These are phyloP conservation scores for Colletotrichum orbiculare DNA, from an alignment of 2,329 filamentous ascomycete species.

Conservation along the genomic window DNA sequence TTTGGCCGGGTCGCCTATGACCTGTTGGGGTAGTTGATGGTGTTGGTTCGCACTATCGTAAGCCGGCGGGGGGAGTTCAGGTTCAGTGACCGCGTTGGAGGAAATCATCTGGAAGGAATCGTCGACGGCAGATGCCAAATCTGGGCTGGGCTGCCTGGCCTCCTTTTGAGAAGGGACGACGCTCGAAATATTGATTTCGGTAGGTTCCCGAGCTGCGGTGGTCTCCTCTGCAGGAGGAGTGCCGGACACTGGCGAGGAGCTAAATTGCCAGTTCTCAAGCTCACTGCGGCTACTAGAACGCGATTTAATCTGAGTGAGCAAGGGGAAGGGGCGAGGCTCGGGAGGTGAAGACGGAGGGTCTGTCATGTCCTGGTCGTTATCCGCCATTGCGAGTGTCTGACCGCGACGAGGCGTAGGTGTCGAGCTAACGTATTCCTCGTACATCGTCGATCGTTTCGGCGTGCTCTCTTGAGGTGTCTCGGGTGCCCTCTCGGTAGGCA, in stretches of 20 bases:
- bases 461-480: constrained; percentile 50
- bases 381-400: constrained; percentile 59
- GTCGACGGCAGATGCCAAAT: constrained; percentile 18
- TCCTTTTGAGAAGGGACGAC: constrained; percentile 30
- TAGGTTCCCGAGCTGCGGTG: constrained; percentile 32
- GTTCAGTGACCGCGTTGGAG: constrained; percentile 41
- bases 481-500: constrained; percentile 30
- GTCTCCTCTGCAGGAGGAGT: constrained; percentile 54
- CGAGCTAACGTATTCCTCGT: constrained; percentile 65
- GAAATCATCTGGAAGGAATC: constrained; percentile 40
- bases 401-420: constrained; percentile 71
- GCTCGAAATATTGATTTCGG: constrained; percentile 31
- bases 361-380: constrained; percentile 58
- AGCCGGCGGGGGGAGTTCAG: constrained; percentile 28
- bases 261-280: constrained; percentile 62
- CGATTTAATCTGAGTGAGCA: constrained; percentile 63
- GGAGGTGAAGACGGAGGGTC: constrained; percentile 71
- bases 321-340: constrained; percentile 62
- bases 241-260: constrained; percentile 65
- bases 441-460: constrained; percentile 56
- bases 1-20: background rate
- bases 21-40: background rate
- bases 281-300: constrained; percentile 55
- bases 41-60: constrained; percentile 12
- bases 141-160: constrained; percentile 23